phyloP scores from a whole-genome alignment of 345 rosid species.

The Clarkia xantiana region DNA sequence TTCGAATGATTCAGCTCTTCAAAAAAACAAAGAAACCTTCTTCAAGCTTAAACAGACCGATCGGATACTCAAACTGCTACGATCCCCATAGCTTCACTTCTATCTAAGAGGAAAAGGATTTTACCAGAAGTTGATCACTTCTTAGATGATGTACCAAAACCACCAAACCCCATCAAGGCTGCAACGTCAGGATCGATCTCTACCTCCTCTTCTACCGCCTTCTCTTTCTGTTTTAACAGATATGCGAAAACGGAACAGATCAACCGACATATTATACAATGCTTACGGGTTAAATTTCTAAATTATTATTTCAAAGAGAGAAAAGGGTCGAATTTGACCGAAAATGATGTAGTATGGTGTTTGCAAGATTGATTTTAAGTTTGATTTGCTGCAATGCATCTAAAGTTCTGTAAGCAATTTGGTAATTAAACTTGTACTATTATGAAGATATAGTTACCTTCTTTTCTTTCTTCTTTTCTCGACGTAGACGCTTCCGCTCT shows the following conservation, averaged over 20 bases:
- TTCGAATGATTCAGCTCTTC: too few relatives aligned
- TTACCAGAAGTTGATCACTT: slow-evolving; percentile 35
- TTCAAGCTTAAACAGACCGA: too few relatives aligned
- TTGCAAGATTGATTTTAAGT: too few relatives aligned
- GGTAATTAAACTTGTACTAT: too few relatives aligned
- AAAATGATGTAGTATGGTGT: too few relatives aligned
- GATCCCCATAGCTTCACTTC: background rate
- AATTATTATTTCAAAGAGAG: too few relatives aligned
- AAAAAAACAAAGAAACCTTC: too few relatives aligned
- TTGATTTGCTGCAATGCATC: too few relatives aligned
- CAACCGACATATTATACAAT: background rate
- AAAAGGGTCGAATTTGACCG: too few relatives aligned
- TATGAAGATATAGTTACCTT: slow-evolving; percentile 52
- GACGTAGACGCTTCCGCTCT: slow-evolving; percentile 56
- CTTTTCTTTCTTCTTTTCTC: slow-evolving; percentile 93
- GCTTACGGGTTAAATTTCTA: background rate
- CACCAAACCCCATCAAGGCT: slow-evolving; percentile 93
- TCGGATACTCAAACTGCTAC: background rate
- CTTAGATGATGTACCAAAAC: slow-evolving; percentile 77
- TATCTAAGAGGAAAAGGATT: background rate
- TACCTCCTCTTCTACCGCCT: slow-evolving; percentile 60
- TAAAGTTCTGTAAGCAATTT: background rate
- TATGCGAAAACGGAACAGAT: background rate
- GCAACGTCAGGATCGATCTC: slow-evolving; percentile 92
- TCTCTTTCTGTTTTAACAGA: slow-evolving; percentile 52